These are phyloP conservation scores for Monascus ruber DNA, from an alignment of 2,329 filamentous ascomycete species.

Conservation along the genomic window DNA sequence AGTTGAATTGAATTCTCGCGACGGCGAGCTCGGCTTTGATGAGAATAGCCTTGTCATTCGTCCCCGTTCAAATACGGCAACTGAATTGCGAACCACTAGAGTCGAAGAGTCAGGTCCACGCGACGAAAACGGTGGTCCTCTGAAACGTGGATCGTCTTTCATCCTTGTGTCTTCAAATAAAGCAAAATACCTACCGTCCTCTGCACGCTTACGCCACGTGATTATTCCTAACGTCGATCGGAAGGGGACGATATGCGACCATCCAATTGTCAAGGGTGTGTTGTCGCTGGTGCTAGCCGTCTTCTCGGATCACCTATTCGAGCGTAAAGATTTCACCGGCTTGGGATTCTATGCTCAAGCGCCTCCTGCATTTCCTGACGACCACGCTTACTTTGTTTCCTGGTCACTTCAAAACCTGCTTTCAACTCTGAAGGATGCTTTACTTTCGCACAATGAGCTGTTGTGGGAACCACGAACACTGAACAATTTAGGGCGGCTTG, in stretches of 20 bases:
- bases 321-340: conserved; percentile 80
- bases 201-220: conserved; percentile 52
- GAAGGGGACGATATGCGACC: conserved; percentile 43
- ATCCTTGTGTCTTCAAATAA: conserved; percentile 69
- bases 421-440: conserved; percentile 54
- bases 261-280: conserved; percentile 62
- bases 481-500: conserved; percentile 75
- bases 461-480: conserved; percentile 73
- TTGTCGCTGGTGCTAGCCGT: conserved; percentile 67
- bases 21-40: conserved; percentile 72
- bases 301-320: conserved; percentile 75
- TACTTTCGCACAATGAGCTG: conserved; percentile 60
- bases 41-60: conserved; percentile 75
- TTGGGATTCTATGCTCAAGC: conserved; percentile 78
- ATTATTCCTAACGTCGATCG: conserved; percentile 47
- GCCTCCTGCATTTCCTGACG: conserved; percentile 84
- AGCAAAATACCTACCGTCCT: conserved; percentile 45
- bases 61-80: conserved; percentile 53
- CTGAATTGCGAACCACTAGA: conserved; percentile 64
- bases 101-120: conserved; percentile 39
- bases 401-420: conserved; percentile 71
- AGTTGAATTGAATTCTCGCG: conserved; percentile 73
- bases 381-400: conserved; percentile 90
- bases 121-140: conserved; percentile 44
- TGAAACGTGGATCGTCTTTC: conserved; percentile 80